Evolutionary conservation across 441 rosid genomes (phyloP).

Genomic region (Rhodomyrtus psidioides): DNA sequence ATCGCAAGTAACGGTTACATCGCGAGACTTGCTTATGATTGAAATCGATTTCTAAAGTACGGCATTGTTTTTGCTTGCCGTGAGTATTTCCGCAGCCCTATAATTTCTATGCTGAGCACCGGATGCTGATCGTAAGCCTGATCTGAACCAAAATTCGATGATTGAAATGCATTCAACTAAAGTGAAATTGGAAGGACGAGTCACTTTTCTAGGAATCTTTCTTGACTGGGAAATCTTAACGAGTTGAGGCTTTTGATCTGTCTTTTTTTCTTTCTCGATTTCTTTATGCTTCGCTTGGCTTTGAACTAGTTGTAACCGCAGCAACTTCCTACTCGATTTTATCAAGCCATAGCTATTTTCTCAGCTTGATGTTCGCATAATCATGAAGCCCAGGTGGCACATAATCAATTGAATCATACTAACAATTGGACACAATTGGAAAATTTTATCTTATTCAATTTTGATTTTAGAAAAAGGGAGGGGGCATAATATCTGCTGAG

Average conservation of each 20-base stretch:
- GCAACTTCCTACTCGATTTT: neutral
- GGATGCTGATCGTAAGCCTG: no score
- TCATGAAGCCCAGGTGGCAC: neutral
- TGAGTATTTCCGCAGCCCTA: no score
- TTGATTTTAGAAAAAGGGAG: neutral
- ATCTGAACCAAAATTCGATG: no score
- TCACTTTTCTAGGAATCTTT: neutral
- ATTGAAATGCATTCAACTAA: rapidly evolving
- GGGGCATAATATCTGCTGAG: rapidly evolving
- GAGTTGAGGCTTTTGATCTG: neutral
- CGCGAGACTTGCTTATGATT: rapidly evolving
- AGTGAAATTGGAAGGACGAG: neutral
- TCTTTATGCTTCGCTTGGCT: neutral
- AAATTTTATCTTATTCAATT: neutral
- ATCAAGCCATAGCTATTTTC: no score
- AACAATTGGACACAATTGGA: neutral
- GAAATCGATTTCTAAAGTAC: neutral
- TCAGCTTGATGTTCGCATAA: rapidly evolving
- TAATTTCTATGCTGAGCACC: no score
- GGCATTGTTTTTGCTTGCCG: no score
- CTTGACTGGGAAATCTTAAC: neutral
- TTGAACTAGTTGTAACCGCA: neutral
- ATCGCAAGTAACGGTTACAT: neutral
- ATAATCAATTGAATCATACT: neutral
- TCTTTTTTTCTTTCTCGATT: neutral